phyloP scores from a whole-genome alignment of 23 red algal species.

The Agarophyton chilense region DNA sequence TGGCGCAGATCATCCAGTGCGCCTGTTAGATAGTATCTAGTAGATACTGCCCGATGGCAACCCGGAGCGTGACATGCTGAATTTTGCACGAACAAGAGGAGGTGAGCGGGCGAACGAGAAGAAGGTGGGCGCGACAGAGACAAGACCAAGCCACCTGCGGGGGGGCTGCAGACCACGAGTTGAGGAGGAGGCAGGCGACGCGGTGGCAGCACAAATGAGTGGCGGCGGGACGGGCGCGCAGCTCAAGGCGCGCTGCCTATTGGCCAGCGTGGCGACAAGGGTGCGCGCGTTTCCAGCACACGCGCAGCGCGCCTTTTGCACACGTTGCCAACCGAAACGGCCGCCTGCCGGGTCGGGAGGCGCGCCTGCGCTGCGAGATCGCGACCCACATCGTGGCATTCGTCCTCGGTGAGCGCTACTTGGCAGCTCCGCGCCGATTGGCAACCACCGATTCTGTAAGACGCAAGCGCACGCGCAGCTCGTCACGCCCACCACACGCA shows the following conservation, averaged over 20 bases:
- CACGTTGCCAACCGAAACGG: constrained; percentile 1
- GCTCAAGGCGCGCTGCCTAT: background rate
- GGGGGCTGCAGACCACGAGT: background rate
- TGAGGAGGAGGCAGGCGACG: background rate
- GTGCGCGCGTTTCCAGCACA: background rate
- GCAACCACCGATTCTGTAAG: constrained; percentile 1
- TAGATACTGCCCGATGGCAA: too few species aligned
- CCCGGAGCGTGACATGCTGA: too few species aligned
- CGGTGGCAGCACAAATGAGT: background rate
- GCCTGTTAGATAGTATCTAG: too few species aligned
- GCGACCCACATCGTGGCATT: background rate
- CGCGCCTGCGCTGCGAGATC: background rate
- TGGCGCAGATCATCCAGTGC: too few species aligned
- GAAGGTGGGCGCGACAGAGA: background rate
- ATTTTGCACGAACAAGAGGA: too few species aligned
- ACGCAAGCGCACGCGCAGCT: too few species aligned
- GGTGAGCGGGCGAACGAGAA: too few species aligned
- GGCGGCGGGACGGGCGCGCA: background rate
- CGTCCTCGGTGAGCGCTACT: too few species aligned
- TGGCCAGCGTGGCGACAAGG: background rate
- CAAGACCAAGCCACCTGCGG: background rate
- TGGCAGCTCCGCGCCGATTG: background rate
- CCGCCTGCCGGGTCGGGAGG: background rate
- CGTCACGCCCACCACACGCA: background rate
- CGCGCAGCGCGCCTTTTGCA: constrained; percentile 14